phyloP scores from a whole-genome alignment of 108 stramenopile genomes.

The Asterionellopsis glacialis region DNA sequence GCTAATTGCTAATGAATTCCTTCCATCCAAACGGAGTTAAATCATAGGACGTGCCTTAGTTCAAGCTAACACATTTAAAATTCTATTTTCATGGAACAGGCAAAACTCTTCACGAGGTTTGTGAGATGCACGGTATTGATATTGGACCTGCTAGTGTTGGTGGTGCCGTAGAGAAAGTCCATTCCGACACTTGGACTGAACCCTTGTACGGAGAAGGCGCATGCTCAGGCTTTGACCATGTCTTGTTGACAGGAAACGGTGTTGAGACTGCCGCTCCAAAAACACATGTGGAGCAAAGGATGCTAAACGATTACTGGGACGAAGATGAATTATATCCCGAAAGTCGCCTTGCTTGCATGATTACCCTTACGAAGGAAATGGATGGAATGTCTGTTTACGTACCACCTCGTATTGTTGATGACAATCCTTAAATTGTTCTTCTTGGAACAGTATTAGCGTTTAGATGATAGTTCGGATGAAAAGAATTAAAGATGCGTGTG shows the following conservation, averaged over 20 bases:
- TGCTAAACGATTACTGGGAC: conserved; percentile 81
- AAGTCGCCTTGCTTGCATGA: conserved; percentile 67
- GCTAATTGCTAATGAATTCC: too few relatives aligned
- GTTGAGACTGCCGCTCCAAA: conserved; percentile 47
- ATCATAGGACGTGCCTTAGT: too few relatives aligned
- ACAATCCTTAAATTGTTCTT: conserved; percentile 51
- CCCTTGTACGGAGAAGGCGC: conserved; percentile 84
- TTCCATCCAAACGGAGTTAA: too few relatives aligned
- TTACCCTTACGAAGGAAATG: conserved; percentile 74
- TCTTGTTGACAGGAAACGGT: conserved; percentile 65
- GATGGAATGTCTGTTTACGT: conserved; percentile 89
- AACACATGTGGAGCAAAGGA: conserved; percentile 42
- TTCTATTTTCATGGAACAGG: conserved; percentile 19
- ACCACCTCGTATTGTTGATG: conserved; percentile 81
- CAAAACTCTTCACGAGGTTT: conserved; percentile 64
- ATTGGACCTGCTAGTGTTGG: conserved; percentile 67
- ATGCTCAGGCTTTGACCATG: conserved; percentile 84
- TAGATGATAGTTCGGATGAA: too few relatives aligned
- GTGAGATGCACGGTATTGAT: conserved; percentile 74
- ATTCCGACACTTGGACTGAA: conserved; percentile 71
- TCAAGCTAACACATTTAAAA: too few relatives aligned
- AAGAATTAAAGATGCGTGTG: too few relatives aligned
- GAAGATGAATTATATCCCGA: conserved; percentile 80
- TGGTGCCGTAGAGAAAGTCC: conserved; percentile 42
- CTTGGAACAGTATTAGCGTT: too few relatives aligned